Evolutionary conservation across 1,139 yeast genomes (phyloP).

Genomic region (Hemisphaericaspora subhashii): DNA sequence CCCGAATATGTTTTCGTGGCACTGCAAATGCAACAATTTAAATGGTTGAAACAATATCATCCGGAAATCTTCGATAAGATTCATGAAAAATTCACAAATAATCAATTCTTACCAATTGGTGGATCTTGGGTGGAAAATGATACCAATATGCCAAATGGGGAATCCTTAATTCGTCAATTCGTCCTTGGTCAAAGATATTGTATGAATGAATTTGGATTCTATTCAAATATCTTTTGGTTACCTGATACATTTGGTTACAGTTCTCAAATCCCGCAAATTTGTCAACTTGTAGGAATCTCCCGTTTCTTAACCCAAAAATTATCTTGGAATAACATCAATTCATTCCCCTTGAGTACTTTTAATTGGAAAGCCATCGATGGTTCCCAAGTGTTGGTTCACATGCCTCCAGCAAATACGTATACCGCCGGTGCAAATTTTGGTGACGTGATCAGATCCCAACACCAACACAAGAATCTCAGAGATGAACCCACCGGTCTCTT

Average conservation of each 20-base stretch:
- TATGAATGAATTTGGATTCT: slow-evolving; percentile 71
- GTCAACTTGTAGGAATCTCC: slow-evolving; percentile 79
- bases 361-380: slow-evolving; percentile 96
- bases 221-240: slow-evolving; percentile 81
- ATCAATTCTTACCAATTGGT: slow-evolving; percentile 86
- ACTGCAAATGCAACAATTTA: slow-evolving; percentile 93
- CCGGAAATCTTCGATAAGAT: slow-evolving; percentile 72
- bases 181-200: slow-evolving; percentile 87
- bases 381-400: slow-evolving; percentile 87
- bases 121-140: slow-evolving; percentile 99
- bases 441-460: slow-evolving; percentile 77
- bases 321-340: slow-evolving; percentile 93
- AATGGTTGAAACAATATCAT: slow-evolving; percentile 85
- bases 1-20: slow-evolving; percentile 95
- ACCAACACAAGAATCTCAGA: slow-evolving; percentile 80
- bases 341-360: slow-evolving; percentile 85
- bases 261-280: slow-evolving; percentile 91
- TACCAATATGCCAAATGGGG: slow-evolving; percentile 92
- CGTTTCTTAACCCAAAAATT: slow-evolving; percentile 89
- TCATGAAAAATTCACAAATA: slow-evolving; percentile 64
- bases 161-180: slow-evolving; percentile 84
- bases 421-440: slow-evolving; percentile 93
- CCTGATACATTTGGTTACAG: slow-evolving; percentile 98
- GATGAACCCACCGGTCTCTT: slow-evolving; percentile 79
- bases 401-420: slow-evolving; percentile 97